Conservation (phyloP, 2,329 filamentous ascomycete species). For the Anthostomella pinea region DNA sequence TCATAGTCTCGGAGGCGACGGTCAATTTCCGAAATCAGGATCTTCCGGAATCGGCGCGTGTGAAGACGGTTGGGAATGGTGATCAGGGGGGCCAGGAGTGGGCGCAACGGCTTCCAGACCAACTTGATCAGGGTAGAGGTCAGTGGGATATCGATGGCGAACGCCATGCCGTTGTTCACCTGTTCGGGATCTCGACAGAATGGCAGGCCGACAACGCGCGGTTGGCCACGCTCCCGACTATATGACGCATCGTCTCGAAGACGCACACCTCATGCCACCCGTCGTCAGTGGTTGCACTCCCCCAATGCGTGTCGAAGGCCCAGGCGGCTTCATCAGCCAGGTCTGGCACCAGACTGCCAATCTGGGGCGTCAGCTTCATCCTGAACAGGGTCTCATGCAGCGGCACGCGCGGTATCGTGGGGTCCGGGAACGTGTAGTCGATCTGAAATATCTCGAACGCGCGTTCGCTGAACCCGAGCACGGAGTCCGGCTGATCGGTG, state of each 20-base stretch:
- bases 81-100: slow-evolving; percentile 15
- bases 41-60: slow-evolving; percentile 13
- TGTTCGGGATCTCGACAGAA: slow-evolving; percentile 19
- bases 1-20: slow-evolving; percentile 18
- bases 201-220: slow-evolving; percentile 21
- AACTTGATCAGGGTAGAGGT: slow-evolving; percentile 15
- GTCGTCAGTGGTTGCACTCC: not conserved
- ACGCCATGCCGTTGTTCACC: slow-evolving; percentile 18
- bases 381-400: slow-evolving; percentile 5
- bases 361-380: slow-evolving; percentile 6
- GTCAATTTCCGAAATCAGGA: slow-evolving; percentile 17
- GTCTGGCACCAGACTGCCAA: slow-evolving; percentile 6
- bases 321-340: slow-evolving; percentile 7
- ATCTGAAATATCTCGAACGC: slow-evolving; percentile 9
- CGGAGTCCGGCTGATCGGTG: slow-evolving; percentile 10
- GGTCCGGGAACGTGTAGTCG: slow-evolving; percentile 14
- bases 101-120: slow-evolving; percentile 14
- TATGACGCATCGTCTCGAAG: slow-evolving; percentile 10
- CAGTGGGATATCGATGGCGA: slow-evolving; percentile 17
- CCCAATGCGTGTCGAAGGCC: slow-evolving; percentile 5
- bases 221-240: slow-evolving; percentile 14
- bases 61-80: slow-evolving; percentile 20
- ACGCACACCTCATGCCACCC: slow-evolving; percentile 8
- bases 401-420: slow-evolving; percentile 2
- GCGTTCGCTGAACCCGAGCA: slow-evolving; percentile 5